These are phyloP conservation scores for Nakazawaea populi DNA, from an alignment of 805 yeast species.

Conservation along the genomic window DNA sequence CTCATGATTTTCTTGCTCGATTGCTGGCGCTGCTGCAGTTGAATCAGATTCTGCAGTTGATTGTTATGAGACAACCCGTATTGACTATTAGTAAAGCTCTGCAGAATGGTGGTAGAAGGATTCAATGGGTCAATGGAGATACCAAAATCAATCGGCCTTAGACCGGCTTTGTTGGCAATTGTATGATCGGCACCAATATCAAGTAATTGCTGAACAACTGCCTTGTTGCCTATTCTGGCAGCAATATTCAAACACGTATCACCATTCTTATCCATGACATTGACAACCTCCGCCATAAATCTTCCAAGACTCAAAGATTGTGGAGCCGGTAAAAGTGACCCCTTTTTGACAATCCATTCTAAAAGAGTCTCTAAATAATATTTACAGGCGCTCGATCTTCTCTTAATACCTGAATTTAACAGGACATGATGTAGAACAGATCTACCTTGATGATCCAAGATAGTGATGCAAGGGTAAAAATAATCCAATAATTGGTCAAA, in stretches of 20 bases:
- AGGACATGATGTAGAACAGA: slow-evolving; percentile 86
- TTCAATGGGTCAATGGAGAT: slow-evolving; percentile 34
- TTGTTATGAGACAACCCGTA: slow-evolving; percentile 2
- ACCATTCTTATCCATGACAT: slow-evolving; percentile 88
- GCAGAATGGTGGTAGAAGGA: slow-evolving; percentile 7
- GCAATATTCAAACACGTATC: slow-evolving; percentile 94
- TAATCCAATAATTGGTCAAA: slow-evolving; percentile 66
- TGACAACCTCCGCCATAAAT: slow-evolving; percentile 67
- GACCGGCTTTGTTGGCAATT: slow-evolving; percentile 78
- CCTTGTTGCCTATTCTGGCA: slow-evolving; percentile 78
- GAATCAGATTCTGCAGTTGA: not conserved
- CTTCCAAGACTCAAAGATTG: slow-evolving; percentile 44
- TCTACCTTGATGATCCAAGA: slow-evolving; percentile 65
- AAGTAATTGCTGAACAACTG: slow-evolving; percentile 72
- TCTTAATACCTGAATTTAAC: slow-evolving; percentile 69
- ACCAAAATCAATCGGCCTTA: slow-evolving; percentile 84
- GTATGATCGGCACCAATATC: slow-evolving; percentile 85
- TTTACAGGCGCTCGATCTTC: slow-evolving; percentile 64
- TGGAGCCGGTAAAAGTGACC: slow-evolving; percentile 33
- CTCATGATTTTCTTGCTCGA: slow-evolving; percentile 37
- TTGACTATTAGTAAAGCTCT: slow-evolving; percentile 4
- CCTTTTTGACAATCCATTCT: slow-evolving; percentile 70
- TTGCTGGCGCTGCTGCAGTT: slow-evolving; percentile 7
- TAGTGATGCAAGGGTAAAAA: slow-evolving; percentile 66
- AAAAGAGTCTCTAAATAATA: slow-evolving; percentile 67